Conservation (phyloP, 345 rosid genomes). For the Citrus trifoliata region DNA sequence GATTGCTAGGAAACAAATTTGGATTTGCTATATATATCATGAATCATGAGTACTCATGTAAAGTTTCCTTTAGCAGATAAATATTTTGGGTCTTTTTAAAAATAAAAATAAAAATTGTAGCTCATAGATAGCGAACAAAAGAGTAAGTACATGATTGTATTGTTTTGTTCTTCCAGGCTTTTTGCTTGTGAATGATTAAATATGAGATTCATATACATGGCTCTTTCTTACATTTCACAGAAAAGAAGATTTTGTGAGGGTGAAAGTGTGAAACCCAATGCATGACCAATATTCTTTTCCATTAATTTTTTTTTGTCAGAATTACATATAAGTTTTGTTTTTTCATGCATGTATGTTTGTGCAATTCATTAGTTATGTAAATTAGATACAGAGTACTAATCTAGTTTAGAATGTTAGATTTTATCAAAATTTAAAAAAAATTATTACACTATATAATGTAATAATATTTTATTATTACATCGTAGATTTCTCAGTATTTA, state of each 20-base stretch:
- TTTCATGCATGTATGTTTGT: not conserved
- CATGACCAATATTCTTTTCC: not conserved
- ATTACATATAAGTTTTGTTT: not conserved
- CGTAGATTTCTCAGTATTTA: too few species aligned
- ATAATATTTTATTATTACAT: too few species aligned
- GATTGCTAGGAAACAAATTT: not conserved
- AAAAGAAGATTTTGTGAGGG: not conserved
- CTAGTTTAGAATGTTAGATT: too few species aligned
- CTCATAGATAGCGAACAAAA: not conserved
- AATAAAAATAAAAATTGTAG: not conserved
- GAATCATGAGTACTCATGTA: not conserved
- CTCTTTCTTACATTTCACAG: not conserved
- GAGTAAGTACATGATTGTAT: not conserved
- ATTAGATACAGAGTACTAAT: not conserved
- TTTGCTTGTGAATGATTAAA: not conserved
- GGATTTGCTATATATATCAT: not conserved
- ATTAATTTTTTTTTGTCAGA: not conserved
- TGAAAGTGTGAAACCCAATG: not conserved
- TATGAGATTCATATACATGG: not conserved
- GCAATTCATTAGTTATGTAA: not conserved
- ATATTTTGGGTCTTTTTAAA: not conserved
- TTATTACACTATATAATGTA: too few species aligned
- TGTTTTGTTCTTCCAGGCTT: constrained; percentile 10
- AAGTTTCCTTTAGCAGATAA: not conserved
- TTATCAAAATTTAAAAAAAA: too few species aligned